Percentiles rank a stretch among this genome's conserved stretches.
phyloP scores from a whole-genome alignment of 805 yeast species.

The Yarrowia porcina region DNA sequence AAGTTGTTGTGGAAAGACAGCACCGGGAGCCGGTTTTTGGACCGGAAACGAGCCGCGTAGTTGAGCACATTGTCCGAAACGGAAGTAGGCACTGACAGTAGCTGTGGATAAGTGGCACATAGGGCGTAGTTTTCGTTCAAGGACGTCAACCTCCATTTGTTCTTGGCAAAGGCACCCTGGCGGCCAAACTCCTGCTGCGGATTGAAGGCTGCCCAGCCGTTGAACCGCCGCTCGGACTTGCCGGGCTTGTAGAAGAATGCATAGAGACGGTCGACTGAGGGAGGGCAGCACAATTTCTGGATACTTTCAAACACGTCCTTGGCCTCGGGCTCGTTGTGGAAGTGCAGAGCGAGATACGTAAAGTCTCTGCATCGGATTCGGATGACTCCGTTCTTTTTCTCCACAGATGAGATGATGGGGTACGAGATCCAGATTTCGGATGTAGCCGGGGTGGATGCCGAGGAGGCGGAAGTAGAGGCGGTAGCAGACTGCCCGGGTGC shows the following conservation, averaged over 20 bases:
- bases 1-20: constrained; percentile 68
- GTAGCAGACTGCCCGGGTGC: too few relatives aligned
- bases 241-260: constrained; percentile 82
- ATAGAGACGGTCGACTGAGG: constrained; percentile 57
- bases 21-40: constrained; percentile 81
- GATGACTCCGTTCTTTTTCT: constrained; percentile 45
- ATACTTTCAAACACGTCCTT: constrained; percentile 71
- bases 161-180: constrained; percentile 53
- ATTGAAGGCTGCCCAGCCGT: constrained; percentile 74
- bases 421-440: constrained; percentile 87
- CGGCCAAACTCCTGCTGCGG: constrained; percentile 63
- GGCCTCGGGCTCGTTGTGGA: constrained; percentile 56
- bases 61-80: constrained; percentile 78
- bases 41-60: constrained; percentile 81
- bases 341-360: constrained; percentile 74
- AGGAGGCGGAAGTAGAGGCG: too few relatives aligned
- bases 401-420: constrained; percentile 62
- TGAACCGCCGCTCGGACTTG: constrained; percentile 55
- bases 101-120: constrained; percentile 71
- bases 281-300: constrained; percentile 58
- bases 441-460: constrained; percentile 35
- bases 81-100: constrained; percentile 65
- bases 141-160: constrained; percentile 66
- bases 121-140: constrained; percentile 62
- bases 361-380: constrained; percentile 81